Conservation (phyloP, 345 rosid species). For the Lepidium didymum region DNA sequence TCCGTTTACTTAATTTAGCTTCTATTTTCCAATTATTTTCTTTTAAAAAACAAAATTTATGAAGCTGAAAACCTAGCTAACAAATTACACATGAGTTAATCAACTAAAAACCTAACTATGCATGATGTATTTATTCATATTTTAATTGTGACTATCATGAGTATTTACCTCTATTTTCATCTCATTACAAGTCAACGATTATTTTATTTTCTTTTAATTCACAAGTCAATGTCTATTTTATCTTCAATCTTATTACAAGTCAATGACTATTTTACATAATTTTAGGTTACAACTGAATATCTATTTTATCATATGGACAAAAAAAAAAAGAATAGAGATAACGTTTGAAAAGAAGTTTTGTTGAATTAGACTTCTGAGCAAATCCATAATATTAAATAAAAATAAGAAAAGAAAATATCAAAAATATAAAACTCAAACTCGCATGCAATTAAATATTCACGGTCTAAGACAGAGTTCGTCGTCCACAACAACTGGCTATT, state of each 20-base stretch:
- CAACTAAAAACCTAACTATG: neutral
- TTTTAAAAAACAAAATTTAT: neutral
- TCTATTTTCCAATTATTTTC: neutral
- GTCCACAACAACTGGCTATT: slow-evolving; percentile 16
- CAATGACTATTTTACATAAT: neutral
- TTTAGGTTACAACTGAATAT: neutral
- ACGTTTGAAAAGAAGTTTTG: neutral
- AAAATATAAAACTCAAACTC: neutral
- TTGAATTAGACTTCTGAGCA: slow-evolving; percentile 9
- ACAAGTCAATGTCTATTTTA: neutral
- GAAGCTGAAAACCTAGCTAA: slow-evolving; percentile 1
- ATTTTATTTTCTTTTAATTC: neutral
- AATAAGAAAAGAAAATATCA: neutral
- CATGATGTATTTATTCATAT: neutral
- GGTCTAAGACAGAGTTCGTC: slow-evolving; percentile 1
- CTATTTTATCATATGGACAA: neutral
- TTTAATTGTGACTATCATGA: too few species aligned
- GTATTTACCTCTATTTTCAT: neutral
- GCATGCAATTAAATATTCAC: slow-evolving; percentile 24
- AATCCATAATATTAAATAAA: neutral
- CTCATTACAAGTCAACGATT: neutral
- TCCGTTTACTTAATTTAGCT: slow-evolving; percentile 16
- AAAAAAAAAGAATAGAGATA: neutral
- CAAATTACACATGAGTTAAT: neutral
- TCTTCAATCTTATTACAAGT: neutral